Base-by-base conservation (phyloP, 768 basidiomycete species). In the Podaxis sp. region DNA sequence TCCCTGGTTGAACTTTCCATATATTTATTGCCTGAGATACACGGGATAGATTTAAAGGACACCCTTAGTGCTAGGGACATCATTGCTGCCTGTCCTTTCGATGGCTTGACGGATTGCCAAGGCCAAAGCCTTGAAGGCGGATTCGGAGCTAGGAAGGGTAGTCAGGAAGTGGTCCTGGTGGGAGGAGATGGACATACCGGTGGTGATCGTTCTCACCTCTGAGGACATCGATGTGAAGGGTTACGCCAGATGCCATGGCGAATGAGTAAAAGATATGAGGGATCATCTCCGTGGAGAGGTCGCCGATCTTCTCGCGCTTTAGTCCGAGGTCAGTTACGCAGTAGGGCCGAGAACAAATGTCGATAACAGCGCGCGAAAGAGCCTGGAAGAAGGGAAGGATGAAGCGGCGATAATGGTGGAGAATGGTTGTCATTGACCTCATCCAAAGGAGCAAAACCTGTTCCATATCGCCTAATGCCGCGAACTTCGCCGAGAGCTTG, bases 191-290 rank as follows among this genome's bases (percentile, higher is more conserved):
- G 46, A 62, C 87, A 64, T 70, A 95, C 96, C 92, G 87, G 76
- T 99, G 97, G 74, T 99, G 97, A 71, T 99, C 97, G 76, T 99
- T 99, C 69, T 94, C 90, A 46, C 97, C 97, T 38, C 95, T 84
- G 48, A 99, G 80, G 48, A 94, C 95, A 70, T 99, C 97, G 56
- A 99, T 84, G 71, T 99, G 96, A 52, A 99, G 80, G 2, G 97
- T 99, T 22, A 88, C 90, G 6, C 96, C 96, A 1, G 96, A 92
- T 0, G 94, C 93, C 66, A 95, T 95, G n/a, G 96, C 93, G 72
- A 99, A 99, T 3, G 95, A 97, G 78, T 97, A 90, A 75, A 99
- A 93, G 59, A 99, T 84, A 73, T 99, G 97, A 36, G 96, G 93
- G 59, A 99, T 88, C 96, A 99, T 98, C 79, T 99, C 97, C 6